A percentile compares a stretch with the other conserved stretches of the same genome.
phyloP scores from a whole-genome alignment of 805 yeast genomes.

The Spathaspora sp. region DNA sequence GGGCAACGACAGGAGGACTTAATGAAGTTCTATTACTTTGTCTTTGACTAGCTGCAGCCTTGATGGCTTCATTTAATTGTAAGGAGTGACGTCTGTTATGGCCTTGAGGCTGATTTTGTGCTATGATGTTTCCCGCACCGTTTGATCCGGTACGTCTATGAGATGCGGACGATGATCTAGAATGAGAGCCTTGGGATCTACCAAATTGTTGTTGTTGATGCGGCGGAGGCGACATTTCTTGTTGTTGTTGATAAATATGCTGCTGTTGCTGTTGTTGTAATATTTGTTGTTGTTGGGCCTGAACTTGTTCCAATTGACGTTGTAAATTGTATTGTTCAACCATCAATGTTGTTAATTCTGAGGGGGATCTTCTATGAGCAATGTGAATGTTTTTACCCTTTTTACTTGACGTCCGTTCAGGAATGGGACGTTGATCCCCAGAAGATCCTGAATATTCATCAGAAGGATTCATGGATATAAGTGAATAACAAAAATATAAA shows the following conservation, averaged over 20 bases:
- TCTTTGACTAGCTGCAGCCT: slow-evolving; percentile 93
- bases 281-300: slow-evolving; percentile 87
- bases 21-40: slow-evolving; percentile 34
- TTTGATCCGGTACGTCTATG: slow-evolving; percentile 36
- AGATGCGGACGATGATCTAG: slow-evolving; percentile 28
- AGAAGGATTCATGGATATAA: neutral
- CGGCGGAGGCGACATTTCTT: slow-evolving; percentile 23
- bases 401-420: slow-evolving; percentile 4
- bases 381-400: slow-evolving; percentile 56
- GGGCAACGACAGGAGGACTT: slow-evolving; percentile 20
- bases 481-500: no score
- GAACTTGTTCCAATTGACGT: slow-evolving; percentile 87
- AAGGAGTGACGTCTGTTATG: slow-evolving; percentile 90
- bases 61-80: slow-evolving; percentile 88
- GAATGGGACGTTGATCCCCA: neutral
- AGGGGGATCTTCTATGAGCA: slow-evolving; percentile 97
- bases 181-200: slow-evolving; percentile 23
- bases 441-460: neutral
- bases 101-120: slow-evolving; percentile 42
- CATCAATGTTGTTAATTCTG: slow-evolving; percentile 90
- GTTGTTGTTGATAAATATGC: slow-evolving; percentile 18
- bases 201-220: slow-evolving; percentile 13
- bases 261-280: slow-evolving; percentile 66
- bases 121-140: slow-evolving; percentile 19
- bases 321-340: slow-evolving; percentile 87